A percentile compares a stretch with the other conserved stretches of the same genome.
phyloP scores from a whole-genome alignment of 139 green algal species.

The Chlorella sp. region DNA sequence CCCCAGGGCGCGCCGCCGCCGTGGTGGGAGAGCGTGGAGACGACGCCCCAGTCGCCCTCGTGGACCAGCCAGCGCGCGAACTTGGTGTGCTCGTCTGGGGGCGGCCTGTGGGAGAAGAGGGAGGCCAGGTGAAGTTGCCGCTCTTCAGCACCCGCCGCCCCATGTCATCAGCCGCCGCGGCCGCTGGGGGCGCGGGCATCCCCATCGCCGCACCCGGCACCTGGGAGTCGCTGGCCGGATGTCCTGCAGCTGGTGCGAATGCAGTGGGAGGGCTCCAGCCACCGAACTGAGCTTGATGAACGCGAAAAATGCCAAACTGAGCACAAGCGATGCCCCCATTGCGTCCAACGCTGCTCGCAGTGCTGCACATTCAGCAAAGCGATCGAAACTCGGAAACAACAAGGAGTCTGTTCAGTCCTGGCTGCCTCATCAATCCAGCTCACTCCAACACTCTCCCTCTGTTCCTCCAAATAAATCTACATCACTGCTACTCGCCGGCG shows the following conservation, averaged over 20 bases:
- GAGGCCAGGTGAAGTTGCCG: neutral
- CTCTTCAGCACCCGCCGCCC: neutral
- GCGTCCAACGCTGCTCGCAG: too few relatives aligned
- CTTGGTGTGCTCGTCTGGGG: conserved; percentile 15
- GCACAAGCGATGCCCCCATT: too few relatives aligned
- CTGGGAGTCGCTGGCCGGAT: neutral
- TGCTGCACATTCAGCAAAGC: too few relatives aligned
- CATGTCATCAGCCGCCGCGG: neutral
- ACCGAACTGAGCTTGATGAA: too few relatives aligned
- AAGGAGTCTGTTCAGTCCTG: too few relatives aligned
- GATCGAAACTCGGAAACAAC: too few relatives aligned
- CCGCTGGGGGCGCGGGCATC: neutral
- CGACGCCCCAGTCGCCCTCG: conserved; percentile 42
- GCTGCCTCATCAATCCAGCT: too few relatives aligned
- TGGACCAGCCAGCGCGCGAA: conserved; percentile 60
- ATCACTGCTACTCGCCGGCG: too few relatives aligned
- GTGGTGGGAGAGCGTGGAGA: conserved; percentile 36
- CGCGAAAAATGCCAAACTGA: too few relatives aligned
- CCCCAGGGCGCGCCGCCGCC: conserved; percentile 21
- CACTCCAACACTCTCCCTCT: too few relatives aligned
- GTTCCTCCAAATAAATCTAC: too few relatives aligned
- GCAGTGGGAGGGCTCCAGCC: too few relatives aligned
- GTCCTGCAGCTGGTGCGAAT: neutral
- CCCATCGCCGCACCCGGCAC: neutral
- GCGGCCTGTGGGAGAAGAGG: conserved; percentile 31